Conservation (phyloP, 129 eudicot species). For the Tagetes patula region DNA sequence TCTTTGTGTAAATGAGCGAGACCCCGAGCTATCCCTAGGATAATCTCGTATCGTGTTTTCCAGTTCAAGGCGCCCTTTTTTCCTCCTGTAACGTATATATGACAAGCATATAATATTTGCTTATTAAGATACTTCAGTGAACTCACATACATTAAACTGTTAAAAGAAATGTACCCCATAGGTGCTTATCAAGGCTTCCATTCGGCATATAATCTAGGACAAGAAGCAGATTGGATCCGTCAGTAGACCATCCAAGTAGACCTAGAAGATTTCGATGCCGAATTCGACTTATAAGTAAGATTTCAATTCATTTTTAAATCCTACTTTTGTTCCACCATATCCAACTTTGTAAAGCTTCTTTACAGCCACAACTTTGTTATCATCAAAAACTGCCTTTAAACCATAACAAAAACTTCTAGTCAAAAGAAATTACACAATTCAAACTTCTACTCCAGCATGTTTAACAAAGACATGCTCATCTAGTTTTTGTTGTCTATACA, state of each 20-base stretch:
- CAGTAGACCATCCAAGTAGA: conserved; percentile 2
- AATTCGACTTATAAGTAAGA: conserved; percentile 4
- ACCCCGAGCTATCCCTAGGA: conserved; percentile 11
- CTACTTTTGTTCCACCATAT: not conserved
- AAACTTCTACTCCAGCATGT: not conserved
- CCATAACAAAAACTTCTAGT: not conserved
- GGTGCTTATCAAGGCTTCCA: conserved; percentile 8
- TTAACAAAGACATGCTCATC: no score
- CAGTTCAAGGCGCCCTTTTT: not conserved
- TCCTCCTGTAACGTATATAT: not conserved
- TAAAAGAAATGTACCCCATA: conserved; percentile 8
- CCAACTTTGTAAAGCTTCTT: not conserved
- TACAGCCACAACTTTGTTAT: conserved; percentile 1
- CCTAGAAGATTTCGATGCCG: conserved; percentile 3
- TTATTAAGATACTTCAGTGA: not conserved
- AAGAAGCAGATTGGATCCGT: conserved; percentile 3
- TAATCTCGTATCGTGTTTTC: not conserved
- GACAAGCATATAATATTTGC: not conserved
- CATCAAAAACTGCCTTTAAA: conserved; percentile 4
- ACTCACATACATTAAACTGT: not conserved
- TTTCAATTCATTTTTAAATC: not conserved
- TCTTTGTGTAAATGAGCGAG: not conserved
- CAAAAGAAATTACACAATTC: not conserved
- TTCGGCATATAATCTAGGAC: not conserved
- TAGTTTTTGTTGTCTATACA: no score